Evolutionary conservation across 2,329 filamentous ascomycete genomes (phyloP).

Genomic region (Coniochaeta sp.): DNA sequence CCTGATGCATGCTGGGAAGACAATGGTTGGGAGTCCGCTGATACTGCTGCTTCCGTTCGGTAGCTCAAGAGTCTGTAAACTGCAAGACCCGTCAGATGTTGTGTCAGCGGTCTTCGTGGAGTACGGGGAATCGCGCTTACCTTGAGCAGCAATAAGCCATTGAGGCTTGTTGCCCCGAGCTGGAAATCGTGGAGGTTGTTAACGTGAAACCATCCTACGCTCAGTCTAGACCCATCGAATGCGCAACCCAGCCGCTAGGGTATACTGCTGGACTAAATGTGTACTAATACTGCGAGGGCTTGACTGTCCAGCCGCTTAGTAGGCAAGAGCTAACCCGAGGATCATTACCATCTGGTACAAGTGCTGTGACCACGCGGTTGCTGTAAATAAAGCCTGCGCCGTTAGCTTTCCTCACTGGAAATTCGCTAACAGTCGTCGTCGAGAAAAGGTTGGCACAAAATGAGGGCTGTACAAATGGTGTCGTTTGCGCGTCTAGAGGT

Average conservation of each 20-base stretch:
- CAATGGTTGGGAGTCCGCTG: constrained; percentile 1
- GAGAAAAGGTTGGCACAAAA: constrained; percentile 1
- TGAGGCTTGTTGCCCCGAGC: constrained; percentile 3
- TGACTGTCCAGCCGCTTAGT: not conserved
- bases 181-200: not conserved
- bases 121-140: not conserved
- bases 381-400: not conserved
- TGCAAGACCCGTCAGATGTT: not conserved
- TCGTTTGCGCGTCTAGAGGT: constrained; percentile 1
- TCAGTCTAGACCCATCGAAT: not conserved
- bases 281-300: constrained; percentile 2
- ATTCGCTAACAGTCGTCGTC: not conserved
- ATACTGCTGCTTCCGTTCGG: not conserved
- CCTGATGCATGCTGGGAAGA: constrained; percentile 3
- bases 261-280: not conserved
- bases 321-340: not conserved
- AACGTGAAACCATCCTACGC: not conserved
- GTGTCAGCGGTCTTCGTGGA: not conserved
- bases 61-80: not conserved
- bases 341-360: not conserved
- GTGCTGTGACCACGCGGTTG: not conserved
- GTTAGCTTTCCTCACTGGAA: not conserved
- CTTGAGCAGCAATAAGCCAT: constrained; percentile 3
- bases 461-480: constrained; percentile 3
- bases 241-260: not conserved